Conservation (phyloP, 2,329 filamentous ascomycete species). For the Macrophomina tecta region DNA sequence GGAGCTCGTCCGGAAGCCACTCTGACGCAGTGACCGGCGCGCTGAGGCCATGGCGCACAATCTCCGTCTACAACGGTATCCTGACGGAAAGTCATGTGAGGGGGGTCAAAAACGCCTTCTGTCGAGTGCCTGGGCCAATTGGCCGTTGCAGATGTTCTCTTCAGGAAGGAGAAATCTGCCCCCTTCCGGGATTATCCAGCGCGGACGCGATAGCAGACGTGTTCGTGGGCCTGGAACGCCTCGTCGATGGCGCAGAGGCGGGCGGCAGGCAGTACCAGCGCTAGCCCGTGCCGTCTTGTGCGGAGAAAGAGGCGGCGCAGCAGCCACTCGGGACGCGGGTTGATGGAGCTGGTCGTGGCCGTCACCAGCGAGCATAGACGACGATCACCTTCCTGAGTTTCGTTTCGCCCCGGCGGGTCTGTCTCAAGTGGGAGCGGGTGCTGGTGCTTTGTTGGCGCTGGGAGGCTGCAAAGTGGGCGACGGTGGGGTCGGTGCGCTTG, state of each 20-base stretch:
- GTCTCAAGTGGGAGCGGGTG: slow-evolving; percentile 5
- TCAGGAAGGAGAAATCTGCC: background rate
- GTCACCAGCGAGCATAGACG: slow-evolving; percentile 8
- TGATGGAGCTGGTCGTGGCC: background rate
- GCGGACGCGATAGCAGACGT: background rate
- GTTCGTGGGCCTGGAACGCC: background rate
- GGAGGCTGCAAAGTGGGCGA: background rate
- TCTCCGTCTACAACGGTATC: slow-evolving; percentile 24
- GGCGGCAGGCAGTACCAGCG: slow-evolving; percentile 2
- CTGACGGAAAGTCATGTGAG: slow-evolving; percentile 20
- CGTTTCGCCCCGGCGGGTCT: slow-evolving; percentile 14
- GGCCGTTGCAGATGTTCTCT: slow-evolving; percentile 1
- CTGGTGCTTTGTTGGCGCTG: slow-evolving; percentile 18
- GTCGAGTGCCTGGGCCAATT: slow-evolving; percentile 6
- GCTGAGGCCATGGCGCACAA: slow-evolving; percentile 20
- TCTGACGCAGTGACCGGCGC: slow-evolving; percentile 8
- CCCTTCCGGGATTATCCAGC: background rate
- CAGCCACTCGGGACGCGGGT: background rate
- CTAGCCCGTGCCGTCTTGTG: slow-evolving; percentile 4
- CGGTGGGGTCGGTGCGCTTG: slow-evolving; percentile 2
- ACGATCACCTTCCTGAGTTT: slow-evolving; percentile 21
- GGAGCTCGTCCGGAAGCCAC: slow-evolving; percentile 7
- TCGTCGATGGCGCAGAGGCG: background rate
- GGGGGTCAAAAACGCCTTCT: background rate
- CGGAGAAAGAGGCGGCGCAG: slow-evolving; percentile 20